Base-by-base conservation (phyloP, 2,329 filamentous ascomycete species). In the Clarireedia sp. region DNA sequence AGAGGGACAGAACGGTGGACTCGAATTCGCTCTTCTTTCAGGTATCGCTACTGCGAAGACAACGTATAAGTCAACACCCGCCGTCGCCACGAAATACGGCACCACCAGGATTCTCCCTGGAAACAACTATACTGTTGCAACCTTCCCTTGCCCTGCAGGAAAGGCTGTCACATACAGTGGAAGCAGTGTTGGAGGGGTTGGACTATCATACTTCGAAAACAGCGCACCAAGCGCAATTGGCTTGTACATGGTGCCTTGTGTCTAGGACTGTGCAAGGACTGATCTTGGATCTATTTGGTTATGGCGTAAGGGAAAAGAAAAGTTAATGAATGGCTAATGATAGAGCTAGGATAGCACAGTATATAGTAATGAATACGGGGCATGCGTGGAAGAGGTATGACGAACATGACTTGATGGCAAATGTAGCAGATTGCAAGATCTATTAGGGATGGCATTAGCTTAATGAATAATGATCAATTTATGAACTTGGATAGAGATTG, bases 121-220 rank as follows among this genome's bases (percentile, higher is more conserved):
- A 2, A 76, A 78, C 59, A 74, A 74, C 23, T 81, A 80, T 58
- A 69, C 73, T 38, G 72, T 86, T 48, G 70, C 72, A 8, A 78
- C 72, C 5, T 81, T 81, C 64, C 64, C 69, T 12, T 86, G 83
- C 63, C 75, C 76, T 0, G 77, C 75, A 45, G 80, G 79, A 2
- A 51, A 78, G 65, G 72, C 72, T 14, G 68, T 85, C 16, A 71
- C 70, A 3, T 79, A 77, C 61, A 71, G 79, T 71, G 73, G 86
- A 62, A 74, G 71, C 48, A 71, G 74, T 48, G 70, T 71, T 5
- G 78, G 76, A 2, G 72, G 71, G 59, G 80, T 81, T 41, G 66
- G 72, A 44, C 68, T 87, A 41, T 69, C 78, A 52, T 87, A 78
- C 69, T 85, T 86, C 72, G 76, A 88, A 70, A 81, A 87, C 66